These are phyloP conservation scores for Fusarium palustre DNA, from an alignment of 2,329 filamentous ascomycete genomes.

Conservation along the genomic window DNA sequence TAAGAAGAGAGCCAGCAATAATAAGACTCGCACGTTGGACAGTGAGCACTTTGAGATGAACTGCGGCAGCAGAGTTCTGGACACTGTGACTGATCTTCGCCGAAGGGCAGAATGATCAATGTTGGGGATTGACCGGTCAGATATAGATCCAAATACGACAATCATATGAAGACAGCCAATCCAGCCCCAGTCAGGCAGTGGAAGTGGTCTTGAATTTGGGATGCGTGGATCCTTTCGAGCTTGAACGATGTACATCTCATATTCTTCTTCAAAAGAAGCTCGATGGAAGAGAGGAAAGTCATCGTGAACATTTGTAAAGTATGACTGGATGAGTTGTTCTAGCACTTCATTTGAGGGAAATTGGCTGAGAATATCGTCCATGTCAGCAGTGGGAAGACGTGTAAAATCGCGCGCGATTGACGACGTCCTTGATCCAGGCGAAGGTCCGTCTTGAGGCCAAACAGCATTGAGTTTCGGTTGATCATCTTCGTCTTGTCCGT, in stretches of 20 bases:
- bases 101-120: constrained; percentile 48
- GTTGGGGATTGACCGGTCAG: constrained; percentile 38
- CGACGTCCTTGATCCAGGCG: constrained; percentile 46
- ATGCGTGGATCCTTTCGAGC: constrained; percentile 13
- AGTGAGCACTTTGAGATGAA: constrained; percentile 39
- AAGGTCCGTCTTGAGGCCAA: constrained; percentile 35
- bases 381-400: constrained; percentile 40
- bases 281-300: constrained; percentile 54
- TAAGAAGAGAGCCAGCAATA: constrained; percentile 48
- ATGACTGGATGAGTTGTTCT: constrained; percentile 50
- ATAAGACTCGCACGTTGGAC: constrained; percentile 25
- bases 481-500: constrained; percentile 28
- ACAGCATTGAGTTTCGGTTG: neutral
- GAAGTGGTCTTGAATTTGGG: constrained; percentile 14
- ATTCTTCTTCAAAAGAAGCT: constrained; percentile 52
- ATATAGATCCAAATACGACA: constrained; percentile 52
- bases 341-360: constrained; percentile 46
- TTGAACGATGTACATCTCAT: constrained; percentile 47
- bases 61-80: constrained; percentile 21
- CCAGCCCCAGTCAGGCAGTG: constrained; percentile 50
- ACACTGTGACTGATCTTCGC: constrained; percentile 21
- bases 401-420: constrained; percentile 48
- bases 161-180: constrained; percentile 54
- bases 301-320: constrained; percentile 52
- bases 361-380: constrained; percentile 47